A percentile compares a stretch with the other conserved stretches of the same genome.
phyloP scores from a whole-genome alignment of 1,139 yeast species.

The Eremothecium coryli region DNA sequence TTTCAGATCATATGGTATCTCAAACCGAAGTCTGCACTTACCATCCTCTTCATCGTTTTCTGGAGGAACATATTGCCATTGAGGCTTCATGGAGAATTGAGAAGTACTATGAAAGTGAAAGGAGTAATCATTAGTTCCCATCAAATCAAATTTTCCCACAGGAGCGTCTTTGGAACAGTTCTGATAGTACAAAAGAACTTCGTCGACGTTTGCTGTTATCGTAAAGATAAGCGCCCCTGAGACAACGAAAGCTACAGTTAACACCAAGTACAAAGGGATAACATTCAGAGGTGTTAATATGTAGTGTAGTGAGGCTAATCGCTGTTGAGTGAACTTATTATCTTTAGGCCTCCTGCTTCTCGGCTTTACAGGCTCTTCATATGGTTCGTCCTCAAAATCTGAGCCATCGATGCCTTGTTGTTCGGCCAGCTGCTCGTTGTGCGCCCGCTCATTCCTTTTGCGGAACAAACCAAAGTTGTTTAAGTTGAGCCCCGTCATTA shows the following conservation, averaged over 20 bases:
- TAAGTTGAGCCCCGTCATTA: slow-evolving; percentile 8
- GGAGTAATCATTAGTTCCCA: slow-evolving; percentile 51
- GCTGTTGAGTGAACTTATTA: slow-evolving; percentile 60
- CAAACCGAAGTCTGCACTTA: slow-evolving; percentile 71
- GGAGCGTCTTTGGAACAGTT: slow-evolving; percentile 60
- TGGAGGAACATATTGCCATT: slow-evolving; percentile 55
- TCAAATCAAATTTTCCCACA: slow-evolving; percentile 42
- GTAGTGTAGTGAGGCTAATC: slow-evolving; percentile 54
- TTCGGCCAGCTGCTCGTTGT: slow-evolving; percentile 1
- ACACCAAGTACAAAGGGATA: slow-evolving; percentile 62
- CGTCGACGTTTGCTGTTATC: slow-evolving; percentile 71
- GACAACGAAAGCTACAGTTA: slow-evolving; percentile 82
- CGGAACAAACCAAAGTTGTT: slow-evolving; percentile 19
- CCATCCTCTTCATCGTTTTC: slow-evolving; percentile 42
- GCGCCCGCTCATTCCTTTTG: slow-evolving; percentile 20
- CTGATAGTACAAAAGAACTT: slow-evolving; percentile 71
- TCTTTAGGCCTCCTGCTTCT: slow-evolving; percentile 55
- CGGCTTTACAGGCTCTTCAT: slow-evolving; percentile 29
- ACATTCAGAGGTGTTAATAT: slow-evolving; percentile 87
- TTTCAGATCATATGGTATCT: slow-evolving; percentile 63
- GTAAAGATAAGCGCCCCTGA: slow-evolving; percentile 86
- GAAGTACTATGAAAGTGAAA: slow-evolving; percentile 43
- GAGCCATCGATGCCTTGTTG: slow-evolving; percentile 28
- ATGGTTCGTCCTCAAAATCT: slow-evolving; percentile 31
- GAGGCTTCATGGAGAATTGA: slow-evolving; percentile 35